Conservation (phyloP, 176 grass and related monocot genomes). For the Raddia guianensis region DNA sequence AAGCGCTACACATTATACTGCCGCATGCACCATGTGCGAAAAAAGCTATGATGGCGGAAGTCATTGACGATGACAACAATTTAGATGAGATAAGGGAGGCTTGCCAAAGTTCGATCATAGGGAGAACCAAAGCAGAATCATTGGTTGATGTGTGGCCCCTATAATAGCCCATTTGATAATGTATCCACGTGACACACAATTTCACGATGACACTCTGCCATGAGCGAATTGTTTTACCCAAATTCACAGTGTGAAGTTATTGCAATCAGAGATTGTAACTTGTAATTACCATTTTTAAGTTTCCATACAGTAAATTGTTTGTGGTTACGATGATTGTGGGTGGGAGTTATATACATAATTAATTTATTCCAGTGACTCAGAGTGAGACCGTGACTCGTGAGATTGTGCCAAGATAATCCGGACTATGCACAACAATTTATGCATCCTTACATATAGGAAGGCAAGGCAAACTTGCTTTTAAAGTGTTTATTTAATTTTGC, state of each 20-base stretch:
- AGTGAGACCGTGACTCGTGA: no score
- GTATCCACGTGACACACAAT: slow-evolving; percentile 3
- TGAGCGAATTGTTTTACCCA: not conserved
- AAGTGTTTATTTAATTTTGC: not conserved
- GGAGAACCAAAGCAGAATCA: slow-evolving; percentile 4
- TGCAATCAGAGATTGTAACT: slow-evolving; percentile 3
- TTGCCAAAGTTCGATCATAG: slow-evolving; percentile 72
- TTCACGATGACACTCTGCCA: not conserved
- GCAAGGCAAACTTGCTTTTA: not conserved
- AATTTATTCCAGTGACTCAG: not conserved
- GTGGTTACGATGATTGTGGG: not conserved
- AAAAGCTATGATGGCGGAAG: slow-evolving; percentile 48
- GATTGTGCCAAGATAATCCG: not conserved
- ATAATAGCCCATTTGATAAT: slow-evolving; percentile 39
- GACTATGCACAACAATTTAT: no score
- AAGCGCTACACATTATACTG: not conserved
- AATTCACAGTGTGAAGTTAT: not conserved
- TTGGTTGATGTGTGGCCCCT: not conserved
- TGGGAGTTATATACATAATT: not conserved
- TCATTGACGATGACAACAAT: slow-evolving; percentile 56
- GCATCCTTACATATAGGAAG: not conserved
- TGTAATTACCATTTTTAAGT: slow-evolving; percentile 7
- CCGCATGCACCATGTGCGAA: not conserved
- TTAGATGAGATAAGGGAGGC: slow-evolving; percentile 68
- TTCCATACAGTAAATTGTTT: not conserved